Conservation (phyloP, 2,329 filamentous ascomycete species). For the Trichophyton verrucosum region DNA sequence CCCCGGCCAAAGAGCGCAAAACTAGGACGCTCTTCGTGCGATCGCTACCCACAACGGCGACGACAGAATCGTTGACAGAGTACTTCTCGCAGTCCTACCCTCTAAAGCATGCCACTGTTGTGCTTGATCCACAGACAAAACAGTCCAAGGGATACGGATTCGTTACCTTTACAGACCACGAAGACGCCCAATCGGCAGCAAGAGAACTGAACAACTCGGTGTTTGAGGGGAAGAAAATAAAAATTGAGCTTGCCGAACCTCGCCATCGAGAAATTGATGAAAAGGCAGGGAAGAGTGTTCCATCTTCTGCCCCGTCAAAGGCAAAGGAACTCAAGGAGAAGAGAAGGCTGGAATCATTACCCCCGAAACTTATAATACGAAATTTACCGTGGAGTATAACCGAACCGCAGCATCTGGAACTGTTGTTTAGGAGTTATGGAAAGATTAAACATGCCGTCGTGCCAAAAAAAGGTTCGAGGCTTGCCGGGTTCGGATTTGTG, state of each 20-base stretch:
- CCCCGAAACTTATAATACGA: slow-evolving; percentile 72
- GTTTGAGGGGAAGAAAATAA: slow-evolving; percentile 69
- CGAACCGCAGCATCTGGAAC: slow-evolving; percentile 62
- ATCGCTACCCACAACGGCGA: slow-evolving; percentile 64
- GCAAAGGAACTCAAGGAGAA: slow-evolving; percentile 40
- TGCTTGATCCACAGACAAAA: slow-evolving; percentile 74
- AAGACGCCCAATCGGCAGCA: slow-evolving; percentile 73
- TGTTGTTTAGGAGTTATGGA: slow-evolving; percentile 74
- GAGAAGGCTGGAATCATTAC: slow-evolving; percentile 46
- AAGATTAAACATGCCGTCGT: slow-evolving; percentile 82
- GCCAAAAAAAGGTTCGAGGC: slow-evolving; percentile 58
- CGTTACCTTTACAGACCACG: slow-evolving; percentile 87
- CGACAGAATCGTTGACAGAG: slow-evolving; percentile 68
- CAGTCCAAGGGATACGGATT: slow-evolving; percentile 87
- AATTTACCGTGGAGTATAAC: slow-evolving; percentile 97
- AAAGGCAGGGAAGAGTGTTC: slow-evolving; percentile 32
- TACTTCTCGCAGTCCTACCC: slow-evolving; percentile 92
- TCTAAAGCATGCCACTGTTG: slow-evolving; percentile 90
- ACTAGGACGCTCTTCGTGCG: slow-evolving; percentile 76
- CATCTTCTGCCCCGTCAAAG: slow-evolving; percentile 26
- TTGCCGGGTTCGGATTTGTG: slow-evolving; percentile 87
- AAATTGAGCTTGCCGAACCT: slow-evolving; percentile 76
- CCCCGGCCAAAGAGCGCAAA: slow-evolving; percentile 7
- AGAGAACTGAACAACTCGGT: slow-evolving; percentile 66
- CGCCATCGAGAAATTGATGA: slow-evolving; percentile 56